These are phyloP conservation scores for Radiomyces spectabilis DNA, from an alignment of 192 early-diverging fungal genomes.

Conservation along the genomic window DNA sequence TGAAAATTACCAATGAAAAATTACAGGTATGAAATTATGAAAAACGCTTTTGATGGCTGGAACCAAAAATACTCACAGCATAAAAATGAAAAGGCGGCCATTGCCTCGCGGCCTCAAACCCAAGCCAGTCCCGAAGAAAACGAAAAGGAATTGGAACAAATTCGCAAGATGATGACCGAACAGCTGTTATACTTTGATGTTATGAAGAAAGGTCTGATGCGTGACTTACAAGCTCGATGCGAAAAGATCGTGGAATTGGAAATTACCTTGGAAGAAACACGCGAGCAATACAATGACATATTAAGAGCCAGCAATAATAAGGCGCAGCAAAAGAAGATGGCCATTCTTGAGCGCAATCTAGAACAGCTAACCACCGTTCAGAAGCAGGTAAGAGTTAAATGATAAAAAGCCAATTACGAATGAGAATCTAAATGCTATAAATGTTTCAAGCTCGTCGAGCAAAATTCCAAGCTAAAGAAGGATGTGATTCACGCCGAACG, in stretches of 20 bases:
- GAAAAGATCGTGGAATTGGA: conserved; percentile 98
- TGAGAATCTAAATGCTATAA: neutral
- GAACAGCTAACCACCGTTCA: conserved; percentile 95
- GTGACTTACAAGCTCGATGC: conserved; percentile 94
- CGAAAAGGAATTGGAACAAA: conserved; percentile 72
- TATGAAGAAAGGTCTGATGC: conserved; percentile 98
- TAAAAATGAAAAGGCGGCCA: too few species aligned
- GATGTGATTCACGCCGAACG: conserved; percentile 83
- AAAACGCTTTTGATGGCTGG: too few species aligned
- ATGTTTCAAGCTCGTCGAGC: conserved; percentile 71
- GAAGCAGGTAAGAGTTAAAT: conserved; percentile 50
- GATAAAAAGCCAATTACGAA: neutral
- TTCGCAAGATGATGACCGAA: conserved; percentile 46
- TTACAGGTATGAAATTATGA: conserved; percentile 42
- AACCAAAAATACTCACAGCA: too few species aligned
- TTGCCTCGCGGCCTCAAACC: too few species aligned
- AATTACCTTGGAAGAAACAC: conserved; percentile 91
- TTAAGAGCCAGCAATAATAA: conserved; percentile 75
- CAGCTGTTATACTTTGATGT: conserved; percentile 87
- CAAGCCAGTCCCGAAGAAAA: too few species aligned
- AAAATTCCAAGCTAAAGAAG: conserved; percentile 95
- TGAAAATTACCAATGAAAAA: conserved; percentile 54
- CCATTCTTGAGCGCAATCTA: conserved; percentile 94
- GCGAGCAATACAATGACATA: conserved; percentile 89
- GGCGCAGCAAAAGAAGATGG: conserved; percentile 91